Percentiles rank a stretch among this genome's conserved stretches.
Conservation (phyloP, 2,329 filamentous ascomycete species). For the Teratosphaeria viscida region DNA sequence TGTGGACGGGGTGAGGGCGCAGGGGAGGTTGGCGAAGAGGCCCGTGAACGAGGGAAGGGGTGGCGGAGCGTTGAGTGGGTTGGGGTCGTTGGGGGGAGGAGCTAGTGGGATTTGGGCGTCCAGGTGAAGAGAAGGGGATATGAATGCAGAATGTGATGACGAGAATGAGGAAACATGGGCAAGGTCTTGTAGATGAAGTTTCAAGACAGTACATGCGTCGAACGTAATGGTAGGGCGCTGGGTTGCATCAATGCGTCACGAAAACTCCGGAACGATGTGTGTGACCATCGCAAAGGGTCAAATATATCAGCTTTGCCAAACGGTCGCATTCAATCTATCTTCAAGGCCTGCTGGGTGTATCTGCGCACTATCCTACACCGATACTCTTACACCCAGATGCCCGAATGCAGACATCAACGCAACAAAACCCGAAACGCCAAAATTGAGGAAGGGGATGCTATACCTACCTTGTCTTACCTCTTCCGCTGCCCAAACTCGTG, state of each 20-base stretch:
- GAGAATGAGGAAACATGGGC: too few relatives aligned
- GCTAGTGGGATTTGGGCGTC: conserved; percentile 26
- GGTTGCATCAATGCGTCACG: too few relatives aligned
- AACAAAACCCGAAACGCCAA: background rate
- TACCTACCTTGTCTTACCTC: background rate
- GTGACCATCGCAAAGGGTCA: background rate
- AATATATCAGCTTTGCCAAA: background rate
- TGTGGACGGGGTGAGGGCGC: conserved; percentile 66
- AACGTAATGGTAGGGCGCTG: too few relatives aligned
- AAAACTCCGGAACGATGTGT: too few relatives aligned
- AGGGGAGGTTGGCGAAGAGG: conserved; percentile 67
- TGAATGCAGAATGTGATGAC: background rate
- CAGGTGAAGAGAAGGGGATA: conserved; percentile 14
- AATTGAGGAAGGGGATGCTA: background rate
- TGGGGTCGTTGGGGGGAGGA: background rate
- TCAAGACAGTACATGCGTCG: too few relatives aligned
- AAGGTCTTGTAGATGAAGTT: too few relatives aligned
- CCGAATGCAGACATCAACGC: background rate
- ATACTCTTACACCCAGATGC: background rate
- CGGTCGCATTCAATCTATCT: background rate
- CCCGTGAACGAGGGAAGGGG: conserved; percentile 56
- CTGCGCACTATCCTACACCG: background rate
- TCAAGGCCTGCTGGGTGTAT: background rate
- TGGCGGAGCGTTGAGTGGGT: conserved; percentile 28
- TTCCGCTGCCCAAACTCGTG: background rate